A percentile compares a stretch with the other conserved stretches of the same genome.
Evolutionary conservation across 1,284 basidiomycete species (phyloP).

Genomic region (Trichosporon ovoides): DNA sequence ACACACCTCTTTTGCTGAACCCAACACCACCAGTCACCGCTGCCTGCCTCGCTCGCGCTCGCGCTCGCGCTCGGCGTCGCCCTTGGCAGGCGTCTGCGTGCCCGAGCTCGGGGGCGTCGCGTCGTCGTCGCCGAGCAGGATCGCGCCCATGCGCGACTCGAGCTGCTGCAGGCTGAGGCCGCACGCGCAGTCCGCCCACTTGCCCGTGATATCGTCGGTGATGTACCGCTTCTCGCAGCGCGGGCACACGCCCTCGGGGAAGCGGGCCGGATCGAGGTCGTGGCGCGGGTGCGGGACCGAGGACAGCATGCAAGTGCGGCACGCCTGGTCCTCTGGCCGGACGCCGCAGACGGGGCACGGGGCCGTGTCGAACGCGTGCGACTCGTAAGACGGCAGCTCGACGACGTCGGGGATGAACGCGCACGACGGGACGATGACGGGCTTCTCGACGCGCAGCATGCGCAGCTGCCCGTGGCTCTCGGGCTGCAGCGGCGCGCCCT

Average conservation of each 20-base stretch:
- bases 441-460: constrained; percentile 11
- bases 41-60: neutral
- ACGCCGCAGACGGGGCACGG: constrained; percentile 23
- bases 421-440: constrained; percentile 14
- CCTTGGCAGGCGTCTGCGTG: neutral
- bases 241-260: constrained; percentile 28
- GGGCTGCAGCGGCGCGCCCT: constrained; percentile 10
- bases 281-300: constrained; percentile 27
- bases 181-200: constrained; percentile 30
- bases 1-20: neutral
- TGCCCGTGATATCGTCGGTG: constrained; percentile 19
- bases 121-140: constrained; percentile 8
- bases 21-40: neutral
- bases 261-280: constrained; percentile 30
- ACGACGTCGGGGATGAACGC: constrained; percentile 20
- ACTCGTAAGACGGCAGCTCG: constrained; percentile 21
- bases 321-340: constrained; percentile 15
- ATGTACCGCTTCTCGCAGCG: constrained; percentile 24
- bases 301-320: constrained; percentile 23
- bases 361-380: constrained; percentile 10
- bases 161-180: constrained; percentile 20
- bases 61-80: neutral
- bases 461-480: constrained; percentile 11
- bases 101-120: neutral
- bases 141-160: constrained; percentile 19